Evolutionary conservation across 306 rosid species (phyloP).

Genomic region (Hylodesmum podocarpum): DNA sequence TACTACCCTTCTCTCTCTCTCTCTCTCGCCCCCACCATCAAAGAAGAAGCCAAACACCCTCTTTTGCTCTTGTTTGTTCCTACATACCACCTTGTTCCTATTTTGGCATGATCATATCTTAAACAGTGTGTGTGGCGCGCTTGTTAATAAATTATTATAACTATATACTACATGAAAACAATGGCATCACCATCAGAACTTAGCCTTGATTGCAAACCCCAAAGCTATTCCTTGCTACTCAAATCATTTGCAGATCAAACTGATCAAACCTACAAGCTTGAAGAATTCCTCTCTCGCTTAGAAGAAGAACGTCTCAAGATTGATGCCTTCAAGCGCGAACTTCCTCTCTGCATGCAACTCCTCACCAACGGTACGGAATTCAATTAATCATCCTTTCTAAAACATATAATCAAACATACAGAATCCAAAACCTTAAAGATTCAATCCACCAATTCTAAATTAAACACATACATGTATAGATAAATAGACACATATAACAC

Average conservation of each 20-base stretch:
- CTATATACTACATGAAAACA: slow-evolving; percentile 21
- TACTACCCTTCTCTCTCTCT: slow-evolving; percentile 36
- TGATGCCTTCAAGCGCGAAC: slow-evolving; percentile 97
- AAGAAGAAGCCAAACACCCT: slow-evolving; percentile 77
- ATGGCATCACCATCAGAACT: slow-evolving; percentile 91
- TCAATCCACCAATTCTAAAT: slow-evolving; percentile 17
- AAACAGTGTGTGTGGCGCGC: slow-evolving; percentile 7
- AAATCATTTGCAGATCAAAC: slow-evolving; percentile 72
- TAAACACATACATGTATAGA: neutral
- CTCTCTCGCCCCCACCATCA: slow-evolving; percentile 41
- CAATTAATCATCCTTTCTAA: neutral
- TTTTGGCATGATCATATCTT: slow-evolving; percentile 42
- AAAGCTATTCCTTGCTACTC: slow-evolving; percentile 74
- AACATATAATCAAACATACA: slow-evolving; percentile 11
- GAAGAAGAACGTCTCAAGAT: slow-evolving; percentile 96
- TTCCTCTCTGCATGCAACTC: slow-evolving; percentile 99
- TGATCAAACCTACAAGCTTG: slow-evolving; percentile 73
- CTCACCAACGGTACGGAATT: slow-evolving; percentile 70
- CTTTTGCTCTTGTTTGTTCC: slow-evolving; percentile 77
- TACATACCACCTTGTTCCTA: slow-evolving; percentile 49
- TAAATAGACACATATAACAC: neutral
- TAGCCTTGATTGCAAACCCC: slow-evolving; percentile 81
- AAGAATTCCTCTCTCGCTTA: slow-evolving; percentile 78
- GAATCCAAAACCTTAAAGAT: slow-evolving; percentile 23
- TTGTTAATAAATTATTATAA: neutral